phyloP scores from a whole-genome alignment of 495 filamentous ascomycete genomes.

The Penicillium samsonianum region DNA sequence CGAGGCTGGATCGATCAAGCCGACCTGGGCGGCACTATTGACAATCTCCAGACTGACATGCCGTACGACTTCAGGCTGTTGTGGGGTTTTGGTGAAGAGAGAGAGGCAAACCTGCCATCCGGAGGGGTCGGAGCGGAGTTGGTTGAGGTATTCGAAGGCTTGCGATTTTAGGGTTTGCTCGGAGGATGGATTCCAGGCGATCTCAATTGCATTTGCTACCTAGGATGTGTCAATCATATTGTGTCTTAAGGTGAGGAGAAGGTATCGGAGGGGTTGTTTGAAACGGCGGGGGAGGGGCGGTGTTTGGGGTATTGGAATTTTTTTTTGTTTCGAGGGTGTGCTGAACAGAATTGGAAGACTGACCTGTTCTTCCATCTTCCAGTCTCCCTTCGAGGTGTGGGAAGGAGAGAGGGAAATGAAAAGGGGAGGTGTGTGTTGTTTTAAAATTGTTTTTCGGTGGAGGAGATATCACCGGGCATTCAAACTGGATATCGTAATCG shows the following conservation, averaged over 20 bases:
- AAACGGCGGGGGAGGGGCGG: conserved; percentile 19
- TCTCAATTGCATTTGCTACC: conserved; percentile 91
- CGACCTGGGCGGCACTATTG: conserved; percentile 81
- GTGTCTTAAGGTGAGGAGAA: conserved; percentile 13
- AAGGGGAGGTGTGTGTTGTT: conserved; percentile 27
- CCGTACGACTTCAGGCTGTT: conserved; percentile 77
- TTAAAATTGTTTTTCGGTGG: conserved; percentile 37
- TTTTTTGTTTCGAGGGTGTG: conserved; percentile 16
- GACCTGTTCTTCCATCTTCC: conserved; percentile 57
- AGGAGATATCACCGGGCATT: conserved; percentile 20
- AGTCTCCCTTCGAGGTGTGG: conserved; percentile 40
- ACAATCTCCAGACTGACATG: conserved; percentile 86
- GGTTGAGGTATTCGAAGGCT: conserved; percentile 85
- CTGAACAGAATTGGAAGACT: conserved; percentile 17
- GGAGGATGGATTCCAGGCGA: conserved; percentile 76
- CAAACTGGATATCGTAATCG: conserved; percentile 30
- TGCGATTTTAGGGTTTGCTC: conserved; percentile 75
- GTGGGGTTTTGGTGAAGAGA: conserved; percentile 83
- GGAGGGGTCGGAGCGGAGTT: conserved; percentile 71
- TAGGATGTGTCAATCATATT: conserved; percentile 38
- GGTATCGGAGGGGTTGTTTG: conserved; percentile 23
- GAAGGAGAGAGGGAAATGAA: conserved; percentile 21
- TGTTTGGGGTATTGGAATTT: conserved; percentile 21
- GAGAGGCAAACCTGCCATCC: conserved; percentile 84
- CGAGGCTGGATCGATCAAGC: conserved; percentile 66